phyloP scores from a whole-genome alignment of 116 monocot species.

The Trichopus zeylanicus region DNA sequence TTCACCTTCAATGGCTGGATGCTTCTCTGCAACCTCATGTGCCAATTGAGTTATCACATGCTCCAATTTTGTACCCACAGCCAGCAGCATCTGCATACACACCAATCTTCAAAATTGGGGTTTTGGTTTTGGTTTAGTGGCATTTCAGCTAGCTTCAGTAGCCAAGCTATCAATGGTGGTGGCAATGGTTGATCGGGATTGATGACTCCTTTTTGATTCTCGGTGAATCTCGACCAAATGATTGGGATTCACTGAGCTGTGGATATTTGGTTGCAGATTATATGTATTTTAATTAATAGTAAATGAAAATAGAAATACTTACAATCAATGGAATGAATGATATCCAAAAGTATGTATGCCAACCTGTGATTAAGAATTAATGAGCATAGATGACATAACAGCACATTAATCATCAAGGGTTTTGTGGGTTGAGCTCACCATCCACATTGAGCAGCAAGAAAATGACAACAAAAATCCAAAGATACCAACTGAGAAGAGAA shows the following conservation, averaged over 20 bases:
- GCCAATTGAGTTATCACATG: slow-evolving; percentile 57
- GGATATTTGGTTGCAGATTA: too few relatives aligned
- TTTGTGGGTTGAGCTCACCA: slow-evolving; percentile 6
- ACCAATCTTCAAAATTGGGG: too few relatives aligned
- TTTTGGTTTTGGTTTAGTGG: too few relatives aligned
- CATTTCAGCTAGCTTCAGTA: too few relatives aligned
- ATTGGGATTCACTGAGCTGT: neutral
- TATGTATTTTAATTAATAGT: too few relatives aligned
- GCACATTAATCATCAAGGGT: neutral
- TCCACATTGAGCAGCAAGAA: slow-evolving; percentile 29
- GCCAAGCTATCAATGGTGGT: too few relatives aligned
- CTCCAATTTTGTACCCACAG: slow-evolving; percentile 69
- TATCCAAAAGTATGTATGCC: slow-evolving; percentile 64
- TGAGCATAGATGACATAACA: neutral
- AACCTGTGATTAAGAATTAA: slow-evolving; percentile 21
- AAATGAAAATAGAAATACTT: slow-evolving; percentile 16
- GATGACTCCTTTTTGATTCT: too few relatives aligned
- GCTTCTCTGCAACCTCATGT: slow-evolving; percentile 65
- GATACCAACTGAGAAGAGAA: slow-evolving; percentile 22
- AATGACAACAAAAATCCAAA: slow-evolving; percentile 37
- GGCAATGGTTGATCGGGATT: too few relatives aligned
- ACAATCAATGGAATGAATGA: slow-evolving; percentile 54
- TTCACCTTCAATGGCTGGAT: slow-evolving; percentile 53
- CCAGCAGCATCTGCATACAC: slow-evolving; percentile 58
- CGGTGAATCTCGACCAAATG: too few relatives aligned